Evolutionary conservation across 2,329 filamentous ascomycete genomes (phyloP).

Genomic region (Colletotrichum falcatum): DNA sequence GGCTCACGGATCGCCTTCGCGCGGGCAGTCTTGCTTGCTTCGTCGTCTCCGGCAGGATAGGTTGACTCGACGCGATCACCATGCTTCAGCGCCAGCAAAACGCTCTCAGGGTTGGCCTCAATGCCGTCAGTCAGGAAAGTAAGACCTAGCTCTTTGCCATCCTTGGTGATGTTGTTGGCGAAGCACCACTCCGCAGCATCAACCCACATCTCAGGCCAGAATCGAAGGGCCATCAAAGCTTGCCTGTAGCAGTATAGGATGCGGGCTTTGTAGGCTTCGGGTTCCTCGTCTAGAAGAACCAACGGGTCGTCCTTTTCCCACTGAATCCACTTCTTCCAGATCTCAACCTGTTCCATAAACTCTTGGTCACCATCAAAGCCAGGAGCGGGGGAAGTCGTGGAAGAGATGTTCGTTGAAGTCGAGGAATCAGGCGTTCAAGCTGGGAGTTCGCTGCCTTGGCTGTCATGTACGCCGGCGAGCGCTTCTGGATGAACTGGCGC

Average conservation of each 20-base stretch:
- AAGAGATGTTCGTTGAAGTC: conserved; percentile 80
- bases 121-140: conserved; percentile 87
- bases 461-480: conserved; percentile 94
- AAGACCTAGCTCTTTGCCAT: conserved; percentile 72
- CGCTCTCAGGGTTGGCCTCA: conserved; percentile 92
- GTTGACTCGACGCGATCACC: conserved; percentile 88
- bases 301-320: conserved; percentile 97
- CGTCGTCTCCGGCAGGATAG: conserved; percentile 80
- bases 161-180: conserved; percentile 74
- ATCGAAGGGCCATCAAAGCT: conserved; percentile 90
- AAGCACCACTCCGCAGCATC: conserved; percentile 95
- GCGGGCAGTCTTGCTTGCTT: conserved; percentile 79
- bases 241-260: conserved; percentile 94
- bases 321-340: conserved; percentile 94
- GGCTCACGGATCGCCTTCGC: conserved; percentile 84
- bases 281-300: conserved; percentile 85
- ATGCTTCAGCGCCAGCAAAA: conserved; percentile 87
- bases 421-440: conserved; percentile 87
- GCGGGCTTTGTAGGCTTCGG: conserved; percentile 78
- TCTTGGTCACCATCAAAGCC: conserved; percentile 91
- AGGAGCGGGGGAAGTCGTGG: conserved; percentile 84
- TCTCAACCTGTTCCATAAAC: conserved; percentile 83
- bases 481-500: conserved; percentile 93
- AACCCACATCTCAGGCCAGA: conserved; percentile 96
- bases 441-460: conserved; percentile 91